Conservation (phyloP, 2,329 filamentous ascomycete species). For the Stylonectria norvegica region DNA sequence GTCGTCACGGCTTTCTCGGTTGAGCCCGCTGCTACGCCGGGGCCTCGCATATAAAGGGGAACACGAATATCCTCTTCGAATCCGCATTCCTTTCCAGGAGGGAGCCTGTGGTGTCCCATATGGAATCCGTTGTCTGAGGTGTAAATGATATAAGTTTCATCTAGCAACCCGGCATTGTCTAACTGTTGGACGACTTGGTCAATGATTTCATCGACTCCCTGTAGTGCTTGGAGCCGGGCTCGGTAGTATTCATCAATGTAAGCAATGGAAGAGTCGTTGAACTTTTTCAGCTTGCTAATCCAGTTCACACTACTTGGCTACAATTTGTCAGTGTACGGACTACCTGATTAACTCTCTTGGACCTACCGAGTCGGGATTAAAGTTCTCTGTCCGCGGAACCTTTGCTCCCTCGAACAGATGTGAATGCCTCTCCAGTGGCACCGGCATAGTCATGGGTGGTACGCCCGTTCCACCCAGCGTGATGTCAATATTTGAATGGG, state of each 20-base stretch:
- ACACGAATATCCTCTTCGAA: slow-evolving; percentile 60
- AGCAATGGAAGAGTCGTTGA: slow-evolving; percentile 40
- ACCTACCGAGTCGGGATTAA: slow-evolving; percentile 59
- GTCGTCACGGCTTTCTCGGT: slow-evolving; percentile 49
- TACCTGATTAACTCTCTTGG: slow-evolving; percentile 1
- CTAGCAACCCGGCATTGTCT: slow-evolving; percentile 54
- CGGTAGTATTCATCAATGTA: slow-evolving; percentile 52
- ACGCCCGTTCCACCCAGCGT: slow-evolving; percentile 3
- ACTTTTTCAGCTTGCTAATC: slow-evolving; percentile 40
- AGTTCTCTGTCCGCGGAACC: slow-evolving; percentile 60
- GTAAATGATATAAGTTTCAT: slow-evolving; percentile 59
- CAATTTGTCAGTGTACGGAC: neutral
- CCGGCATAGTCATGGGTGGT: slow-evolving; percentile 35
- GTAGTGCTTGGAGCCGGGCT: slow-evolving; percentile 48
- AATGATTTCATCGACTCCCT: slow-evolving; percentile 54
- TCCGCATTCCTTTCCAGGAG: slow-evolving; percentile 55
- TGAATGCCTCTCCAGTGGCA: slow-evolving; percentile 58
- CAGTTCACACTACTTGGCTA: slow-evolving; percentile 42
- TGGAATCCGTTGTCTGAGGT: slow-evolving; percentile 61
- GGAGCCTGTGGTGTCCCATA: slow-evolving; percentile 56
- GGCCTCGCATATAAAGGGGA: slow-evolving; percentile 54
- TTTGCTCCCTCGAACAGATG: slow-evolving; percentile 58
- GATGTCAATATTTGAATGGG: slow-evolving; percentile 54
- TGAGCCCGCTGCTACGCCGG: slow-evolving; percentile 42
- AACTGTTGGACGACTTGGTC: slow-evolving; percentile 44